Conservation (phyloP, 1,284 basidiomycete genomes). For the Mycosarcoma maydis region DNA sequence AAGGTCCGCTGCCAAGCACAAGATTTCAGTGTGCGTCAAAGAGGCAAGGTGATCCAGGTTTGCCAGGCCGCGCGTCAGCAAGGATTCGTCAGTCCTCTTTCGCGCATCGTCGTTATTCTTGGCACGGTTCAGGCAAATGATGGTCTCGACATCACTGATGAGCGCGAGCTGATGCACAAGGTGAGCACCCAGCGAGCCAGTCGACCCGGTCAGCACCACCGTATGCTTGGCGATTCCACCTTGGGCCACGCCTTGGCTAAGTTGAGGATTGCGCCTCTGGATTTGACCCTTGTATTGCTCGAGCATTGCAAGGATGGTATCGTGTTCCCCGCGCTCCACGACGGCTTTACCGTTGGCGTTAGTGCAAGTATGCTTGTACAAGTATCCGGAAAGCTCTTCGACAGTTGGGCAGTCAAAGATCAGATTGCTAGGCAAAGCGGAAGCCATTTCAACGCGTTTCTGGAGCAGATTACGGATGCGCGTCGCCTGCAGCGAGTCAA, state of each 20-base stretch:
- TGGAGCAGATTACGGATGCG: conserved; percentile 68
- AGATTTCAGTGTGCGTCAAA: not conserved
- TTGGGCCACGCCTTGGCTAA: not conserved
- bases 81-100: conserved; percentile 18
- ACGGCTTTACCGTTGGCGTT: not conserved
- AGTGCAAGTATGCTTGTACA: conserved; percentile 7
- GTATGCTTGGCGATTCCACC: not conserved
- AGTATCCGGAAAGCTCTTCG: conserved; percentile 60
- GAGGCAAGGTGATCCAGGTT: conserved; percentile 1
- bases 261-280: not conserved
- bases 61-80: conserved; percentile 7
- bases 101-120: conserved; percentile 14
- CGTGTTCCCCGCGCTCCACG: conserved; percentile 58
- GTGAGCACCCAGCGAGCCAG: conserved; percentile 43
- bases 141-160: not conserved
- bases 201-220: conserved; percentile 48
- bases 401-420: conserved; percentile 70
- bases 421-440: conserved; percentile 62
- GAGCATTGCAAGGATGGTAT: not conserved
- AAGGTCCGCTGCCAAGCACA: conserved; percentile 18
- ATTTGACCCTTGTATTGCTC: conserved; percentile 8
- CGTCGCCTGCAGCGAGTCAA: conserved; percentile 73
- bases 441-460: not conserved
- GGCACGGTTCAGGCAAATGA: conserved; percentile 25
- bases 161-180: conserved; percentile 26